These are phyloP conservation scores for Lachnellula cervina DNA, from an alignment of 2,329 filamentous ascomycete species.

Conservation along the genomic window DNA sequence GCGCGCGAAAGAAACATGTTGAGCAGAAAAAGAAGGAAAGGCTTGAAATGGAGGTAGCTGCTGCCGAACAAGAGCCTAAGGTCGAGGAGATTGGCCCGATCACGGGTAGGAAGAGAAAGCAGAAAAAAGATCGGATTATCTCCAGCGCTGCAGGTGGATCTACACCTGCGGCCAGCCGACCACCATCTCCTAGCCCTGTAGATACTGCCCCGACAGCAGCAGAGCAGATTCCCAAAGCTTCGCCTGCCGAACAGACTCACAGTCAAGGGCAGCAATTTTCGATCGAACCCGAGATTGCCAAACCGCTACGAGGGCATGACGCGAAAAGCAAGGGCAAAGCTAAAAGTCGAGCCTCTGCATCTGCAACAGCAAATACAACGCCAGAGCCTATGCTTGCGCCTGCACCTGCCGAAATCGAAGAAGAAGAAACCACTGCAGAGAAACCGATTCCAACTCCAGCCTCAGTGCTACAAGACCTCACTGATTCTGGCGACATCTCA, in stretches of 20 bases:
- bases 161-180: conserved; percentile 25
- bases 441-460: conserved; percentile 29
- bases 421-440: conserved; percentile 11
- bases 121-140: conserved; percentile 63
- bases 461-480: conserved; percentile 36
- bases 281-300: conserved; percentile 16
- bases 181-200: conserved; percentile 21
- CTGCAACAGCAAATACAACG: neutral
- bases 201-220: conserved; percentile 6
- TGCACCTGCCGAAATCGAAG: conserved; percentile 26
- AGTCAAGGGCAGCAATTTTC: conserved; percentile 5
- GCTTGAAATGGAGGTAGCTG: conserved; percentile 47
- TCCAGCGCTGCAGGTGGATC: conserved; percentile 29
- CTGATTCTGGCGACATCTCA: conserved; percentile 32
- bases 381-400: conserved; percentile 23
- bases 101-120: conserved; percentile 76
- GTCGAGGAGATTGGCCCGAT: conserved; percentile 59
- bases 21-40: conserved; percentile 61
- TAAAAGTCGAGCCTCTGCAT: conserved; percentile 19
- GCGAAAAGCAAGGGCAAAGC: conserved; percentile 17
- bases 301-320: conserved; percentile 14
- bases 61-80: conserved; percentile 26
- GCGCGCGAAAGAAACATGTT: conserved; percentile 71
- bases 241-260: conserved; percentile 2
- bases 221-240: conserved; percentile 6